Conservation (phyloP, 768 basidiomycete species). For the Tulasnella sp. region DNA sequence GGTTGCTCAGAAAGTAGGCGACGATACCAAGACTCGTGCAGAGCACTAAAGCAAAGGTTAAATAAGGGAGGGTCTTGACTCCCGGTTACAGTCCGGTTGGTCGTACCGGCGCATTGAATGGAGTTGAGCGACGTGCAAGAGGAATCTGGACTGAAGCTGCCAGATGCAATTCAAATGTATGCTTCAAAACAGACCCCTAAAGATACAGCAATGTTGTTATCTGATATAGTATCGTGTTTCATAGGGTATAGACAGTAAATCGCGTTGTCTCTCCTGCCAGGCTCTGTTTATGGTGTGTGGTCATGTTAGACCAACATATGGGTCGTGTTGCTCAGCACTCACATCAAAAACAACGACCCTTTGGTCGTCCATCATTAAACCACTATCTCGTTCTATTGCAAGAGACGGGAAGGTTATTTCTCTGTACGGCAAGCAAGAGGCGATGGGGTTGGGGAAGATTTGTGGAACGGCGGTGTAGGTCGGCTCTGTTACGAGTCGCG, state of each 20-base stretch:
- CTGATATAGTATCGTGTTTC: not conserved
- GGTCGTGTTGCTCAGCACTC: not conserved
- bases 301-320: not conserved
- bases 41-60: not conserved
- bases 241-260: not conserved
- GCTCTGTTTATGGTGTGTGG: not conserved
- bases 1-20: too few species aligned
- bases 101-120: not conserved
- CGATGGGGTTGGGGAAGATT: constrained; percentile 9
- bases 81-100: not conserved
- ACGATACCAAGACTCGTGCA: not conserved
- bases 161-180: not conserved
- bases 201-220: not conserved
- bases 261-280: not conserved
- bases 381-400: not conserved
- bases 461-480: constrained; percentile 11
- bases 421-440: not conserved
- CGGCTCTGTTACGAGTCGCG: constrained; percentile 4
- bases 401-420: not conserved
- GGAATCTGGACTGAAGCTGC: not conserved
- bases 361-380: constrained; percentile 15
- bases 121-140: not conserved
- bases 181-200: not conserved
- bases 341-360: constrained; percentile 4
- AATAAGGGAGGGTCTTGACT: not conserved